Evolutionary conservation across 2,329 filamentous ascomycete genomes (phyloP), one percentile per base, ranked within the genome.

Genomic region (Colletotrichum gigasporum): DNA sequence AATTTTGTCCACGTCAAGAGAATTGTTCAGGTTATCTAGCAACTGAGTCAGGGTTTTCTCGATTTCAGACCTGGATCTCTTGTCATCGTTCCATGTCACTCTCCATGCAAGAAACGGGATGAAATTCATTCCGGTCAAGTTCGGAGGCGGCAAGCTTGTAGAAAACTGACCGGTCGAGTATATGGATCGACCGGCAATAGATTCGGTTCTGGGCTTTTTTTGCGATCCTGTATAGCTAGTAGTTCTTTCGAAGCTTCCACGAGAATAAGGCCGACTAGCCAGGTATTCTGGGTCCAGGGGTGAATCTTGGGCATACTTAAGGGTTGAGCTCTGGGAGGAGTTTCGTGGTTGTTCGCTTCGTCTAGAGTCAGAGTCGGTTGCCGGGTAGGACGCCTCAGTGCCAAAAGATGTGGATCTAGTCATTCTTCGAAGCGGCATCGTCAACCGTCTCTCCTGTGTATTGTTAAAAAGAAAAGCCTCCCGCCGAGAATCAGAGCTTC

Each of bases 51-150:
- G n/a, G 2, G 42, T 50, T 20, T 47, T 50, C 9, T 50, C 54
- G 16, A 50, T 39, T n/a, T 57, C 54, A 5, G 32, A 18, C 22
- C 24, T 22, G 2, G 42, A 24, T 32, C 54, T 50, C 16, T 32
- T 39, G 16, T 50, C 54, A 9, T 57, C 54, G 24, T 28, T 22
- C 54, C 54, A 57, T 3, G 44, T 57, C 12, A 57, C 9, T 24
- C 44, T 39, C 54, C 54, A 57, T 3, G 54, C 34, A 7, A 57
- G 32, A 9, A 41, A 57, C 8, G 54, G 54, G 12, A 57, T 24
- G 14, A 50, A 32, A 14, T 16, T 16, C 12, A 22, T 7, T 5
- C 39, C 24, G 24, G 16, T 30, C 9, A 48, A 6, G 14, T 41
- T 9, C 11, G 50, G 16, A 10, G 42, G 16, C 5, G 24, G 54